phyloP scores from a whole-genome alignment of 2,329 filamentous ascomycete species.

The Teratosphaeria zuluensis region DNA sequence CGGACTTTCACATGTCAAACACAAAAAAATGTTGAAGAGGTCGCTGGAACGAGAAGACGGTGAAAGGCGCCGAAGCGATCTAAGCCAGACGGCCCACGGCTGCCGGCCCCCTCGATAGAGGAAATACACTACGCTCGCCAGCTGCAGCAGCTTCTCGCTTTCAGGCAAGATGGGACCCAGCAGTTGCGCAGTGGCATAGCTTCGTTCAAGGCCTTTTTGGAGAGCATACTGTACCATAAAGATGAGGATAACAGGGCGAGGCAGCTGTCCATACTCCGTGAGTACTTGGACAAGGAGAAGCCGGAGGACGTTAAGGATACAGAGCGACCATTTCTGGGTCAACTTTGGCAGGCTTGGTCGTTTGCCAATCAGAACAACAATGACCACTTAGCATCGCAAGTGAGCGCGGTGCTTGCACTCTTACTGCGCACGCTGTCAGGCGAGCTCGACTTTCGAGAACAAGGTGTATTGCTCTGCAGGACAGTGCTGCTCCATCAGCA shows the following conservation, averaged over 20 bases:
- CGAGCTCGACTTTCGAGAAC: slow-evolving; percentile 61
- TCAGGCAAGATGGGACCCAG: slow-evolving; percentile 56
- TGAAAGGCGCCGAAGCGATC: slow-evolving; percentile 22
- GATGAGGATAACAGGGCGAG: slow-evolving; percentile 41
- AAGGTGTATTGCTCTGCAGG: slow-evolving; percentile 69
- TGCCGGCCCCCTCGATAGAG: slow-evolving; percentile 44
- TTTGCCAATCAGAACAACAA: slow-evolving; percentile 72
- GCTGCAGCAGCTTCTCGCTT: slow-evolving; percentile 57
- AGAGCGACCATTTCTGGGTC: slow-evolving; percentile 57
- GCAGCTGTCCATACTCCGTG: slow-evolving; percentile 51
- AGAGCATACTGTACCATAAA: slow-evolving; percentile 48
- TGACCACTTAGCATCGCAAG: slow-evolving; percentile 69
- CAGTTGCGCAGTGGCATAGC: slow-evolving; percentile 60
- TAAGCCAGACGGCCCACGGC: slow-evolving; percentile 11
- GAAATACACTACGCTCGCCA: slow-evolving; percentile 56
- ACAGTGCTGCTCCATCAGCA: slow-evolving; percentile 73
- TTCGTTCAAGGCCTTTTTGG: slow-evolving; percentile 62
- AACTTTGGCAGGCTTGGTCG: slow-evolving; percentile 81
- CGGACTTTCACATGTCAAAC: neutral
- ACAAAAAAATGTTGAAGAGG: slow-evolving; percentile 20
- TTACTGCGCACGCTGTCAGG: slow-evolving; percentile 69
- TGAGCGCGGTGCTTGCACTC: slow-evolving; percentile 71
- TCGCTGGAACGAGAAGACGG: slow-evolving; percentile 12
- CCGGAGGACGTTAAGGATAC: slow-evolving; percentile 42
- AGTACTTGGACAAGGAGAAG: slow-evolving; percentile 51